phyloP scores from a whole-genome alignment of 179 eudicot genomes.

The Vitellaria paradoxa region DNA sequence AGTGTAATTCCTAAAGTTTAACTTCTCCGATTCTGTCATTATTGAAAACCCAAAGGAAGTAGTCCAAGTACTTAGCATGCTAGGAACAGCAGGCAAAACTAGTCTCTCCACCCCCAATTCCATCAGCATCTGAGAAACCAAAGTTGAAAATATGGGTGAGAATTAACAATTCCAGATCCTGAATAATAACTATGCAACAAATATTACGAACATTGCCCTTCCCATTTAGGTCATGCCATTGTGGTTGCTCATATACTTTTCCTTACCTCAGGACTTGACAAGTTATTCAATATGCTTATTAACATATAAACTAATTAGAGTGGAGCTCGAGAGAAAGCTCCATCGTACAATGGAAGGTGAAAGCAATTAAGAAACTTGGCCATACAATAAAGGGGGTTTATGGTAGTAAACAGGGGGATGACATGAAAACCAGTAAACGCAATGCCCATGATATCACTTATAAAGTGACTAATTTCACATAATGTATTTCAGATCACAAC shows the following conservation, averaged over 20 bases:
- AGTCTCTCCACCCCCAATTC: slow-evolving; percentile 77
- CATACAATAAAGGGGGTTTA: neutral
- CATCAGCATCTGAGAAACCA: slow-evolving; percentile 47
- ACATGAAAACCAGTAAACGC: neutral
- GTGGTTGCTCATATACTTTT: neutral
- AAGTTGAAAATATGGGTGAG: neutral
- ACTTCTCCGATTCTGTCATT: slow-evolving; percentile 52
- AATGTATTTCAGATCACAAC: neutral
- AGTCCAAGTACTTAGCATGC: slow-evolving; percentile 71
- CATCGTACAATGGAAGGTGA: neutral
- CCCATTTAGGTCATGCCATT: neutral
- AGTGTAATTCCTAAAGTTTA: slow-evolving; percentile 50
- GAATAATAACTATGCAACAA: neutral
- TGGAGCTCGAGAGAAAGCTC: neutral
- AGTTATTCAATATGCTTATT: neutral
- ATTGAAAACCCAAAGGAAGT: slow-evolving; percentile 66
- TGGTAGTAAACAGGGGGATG: neutral
- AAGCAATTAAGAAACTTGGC: neutral
- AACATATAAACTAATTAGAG: too few species aligned
- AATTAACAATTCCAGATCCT: neutral
- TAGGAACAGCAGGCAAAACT: slow-evolving; percentile 73
- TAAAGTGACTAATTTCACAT: neutral
- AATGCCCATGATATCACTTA: too few species aligned
- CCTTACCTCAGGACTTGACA: neutral
- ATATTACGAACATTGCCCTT: neutral